phyloP scores from a whole-genome alignment of 305 asterid genomes.

The Fraxinus albicans region DNA sequence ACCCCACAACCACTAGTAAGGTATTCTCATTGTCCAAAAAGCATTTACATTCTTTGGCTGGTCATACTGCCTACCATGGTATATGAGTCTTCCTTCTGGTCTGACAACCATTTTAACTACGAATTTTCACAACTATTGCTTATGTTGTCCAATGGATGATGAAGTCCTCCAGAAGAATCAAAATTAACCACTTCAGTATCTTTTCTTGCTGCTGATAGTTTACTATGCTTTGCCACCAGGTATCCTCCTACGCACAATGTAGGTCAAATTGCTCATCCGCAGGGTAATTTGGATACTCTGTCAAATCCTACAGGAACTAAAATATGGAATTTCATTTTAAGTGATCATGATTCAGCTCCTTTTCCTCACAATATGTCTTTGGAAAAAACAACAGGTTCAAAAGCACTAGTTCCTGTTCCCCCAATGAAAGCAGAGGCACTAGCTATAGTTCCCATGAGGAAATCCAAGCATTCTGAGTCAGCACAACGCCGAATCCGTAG shows the following conservation, averaged over 20 bases:
- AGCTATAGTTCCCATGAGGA: constrained; percentile 53
- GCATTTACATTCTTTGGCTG: constrained; percentile 1
- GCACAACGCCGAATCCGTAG: constrained; percentile 89
- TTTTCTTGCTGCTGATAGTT: constrained; percentile 11
- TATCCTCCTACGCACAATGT: constrained; percentile 31
- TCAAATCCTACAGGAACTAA: constrained; percentile 32
- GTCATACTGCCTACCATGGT: neutral
- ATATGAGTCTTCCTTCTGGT: neutral
- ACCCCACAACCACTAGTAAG: constrained; percentile 52
- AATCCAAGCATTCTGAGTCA: constrained; percentile 76
- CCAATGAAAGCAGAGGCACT: constrained; percentile 43
- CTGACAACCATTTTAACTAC: neutral
- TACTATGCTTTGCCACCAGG: constrained; percentile 25
- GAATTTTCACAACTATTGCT: neutral
- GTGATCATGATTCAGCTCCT: constrained; percentile 71
- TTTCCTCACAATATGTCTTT: constrained; percentile 57
- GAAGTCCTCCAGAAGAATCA: neutral
- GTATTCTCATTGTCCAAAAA: constrained; percentile 28
- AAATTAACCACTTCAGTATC: neutral
- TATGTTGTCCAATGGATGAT: neutral
- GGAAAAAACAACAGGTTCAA: constrained; percentile 55
- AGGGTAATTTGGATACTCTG: constrained; percentile 26
- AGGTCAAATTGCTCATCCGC: constrained; percentile 31
- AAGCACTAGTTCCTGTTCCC: constrained; percentile 63
- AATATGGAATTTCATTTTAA: constrained; percentile 54